Conservation (phyloP, 371 early-diverging fungal genomes). For the Saksenaea vasiformis region DNA sequence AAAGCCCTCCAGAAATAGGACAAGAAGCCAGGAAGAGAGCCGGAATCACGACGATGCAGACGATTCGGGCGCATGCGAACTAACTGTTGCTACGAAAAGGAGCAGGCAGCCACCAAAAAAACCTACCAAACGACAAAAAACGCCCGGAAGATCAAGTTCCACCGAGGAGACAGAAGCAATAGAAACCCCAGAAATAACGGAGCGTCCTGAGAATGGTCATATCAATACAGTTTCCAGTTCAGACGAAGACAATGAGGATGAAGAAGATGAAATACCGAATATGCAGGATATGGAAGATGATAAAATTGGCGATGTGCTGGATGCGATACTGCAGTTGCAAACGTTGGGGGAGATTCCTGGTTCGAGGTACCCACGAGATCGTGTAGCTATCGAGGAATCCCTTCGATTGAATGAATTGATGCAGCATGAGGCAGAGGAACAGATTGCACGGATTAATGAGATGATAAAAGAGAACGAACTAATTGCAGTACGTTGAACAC, state of each 20-base stretch:
- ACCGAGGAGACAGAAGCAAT: too few relatives aligned
- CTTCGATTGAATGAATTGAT: slow-evolving; percentile 23
- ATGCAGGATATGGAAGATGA: background rate
- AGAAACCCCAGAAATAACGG: background rate
- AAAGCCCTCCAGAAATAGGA: too few relatives aligned
- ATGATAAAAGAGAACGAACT: slow-evolving; percentile 13
- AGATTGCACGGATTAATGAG: slow-evolving; percentile 19
- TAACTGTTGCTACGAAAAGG: too few relatives aligned
- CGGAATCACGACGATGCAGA: too few relatives aligned
- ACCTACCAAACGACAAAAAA: background rate
- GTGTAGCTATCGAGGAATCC: slow-evolving; percentile 17
- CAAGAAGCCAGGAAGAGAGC: too few relatives aligned
- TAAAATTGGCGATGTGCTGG: background rate
- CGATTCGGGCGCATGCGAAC: background rate
- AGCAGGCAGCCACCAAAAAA: too few relatives aligned
- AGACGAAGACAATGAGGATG: background rate
- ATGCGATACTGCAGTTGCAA: background rate
- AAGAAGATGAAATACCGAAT: background rate
- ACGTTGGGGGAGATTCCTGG: background rate
- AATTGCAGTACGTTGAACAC: slow-evolving; percentile 12
- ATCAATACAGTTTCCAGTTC: background rate
- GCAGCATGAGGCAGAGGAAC: slow-evolving; percentile 13
- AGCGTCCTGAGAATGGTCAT: background rate
- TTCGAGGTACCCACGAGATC: background rate
- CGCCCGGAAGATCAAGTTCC: background rate